phyloP scores from a whole-genome alignment of 441 rosid species.

The Populus hybrid region DNA sequence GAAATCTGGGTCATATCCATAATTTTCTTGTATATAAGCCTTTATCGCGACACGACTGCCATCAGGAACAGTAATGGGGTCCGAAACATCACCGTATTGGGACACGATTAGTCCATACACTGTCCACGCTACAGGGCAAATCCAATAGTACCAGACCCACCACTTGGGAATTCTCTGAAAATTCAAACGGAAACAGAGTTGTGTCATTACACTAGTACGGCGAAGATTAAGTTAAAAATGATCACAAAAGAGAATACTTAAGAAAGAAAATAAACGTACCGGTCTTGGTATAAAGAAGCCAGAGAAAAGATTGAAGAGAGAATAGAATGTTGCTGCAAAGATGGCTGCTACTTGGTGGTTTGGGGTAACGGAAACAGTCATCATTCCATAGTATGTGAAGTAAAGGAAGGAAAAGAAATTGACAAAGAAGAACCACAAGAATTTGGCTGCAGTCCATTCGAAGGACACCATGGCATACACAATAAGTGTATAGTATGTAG shows the following conservation, averaged over 20 bases:
- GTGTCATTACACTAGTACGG: neutral
- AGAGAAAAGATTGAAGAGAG: constrained; percentile 83
- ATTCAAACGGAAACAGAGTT: neutral
- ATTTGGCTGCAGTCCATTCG: constrained; percentile 74
- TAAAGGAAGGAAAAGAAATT: constrained; percentile 85
- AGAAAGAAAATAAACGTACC: constrained; percentile 31
- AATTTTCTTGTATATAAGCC: constrained; percentile 42
- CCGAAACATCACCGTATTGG: constrained; percentile 58
- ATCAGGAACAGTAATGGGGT: constrained; percentile 39
- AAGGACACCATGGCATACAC: constrained; percentile 84
- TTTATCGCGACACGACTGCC: constrained; percentile 19
- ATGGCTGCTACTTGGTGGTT: constrained; percentile 89
- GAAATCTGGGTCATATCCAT: constrained; percentile 57
- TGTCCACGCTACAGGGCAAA: constrained; percentile 84
- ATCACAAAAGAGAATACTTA: neutral
- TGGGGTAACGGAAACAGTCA: constrained; percentile 85
- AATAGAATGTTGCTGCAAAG: constrained; percentile 75
- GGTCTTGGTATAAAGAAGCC: constrained; percentile 95
- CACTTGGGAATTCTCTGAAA: constrained; percentile 80
- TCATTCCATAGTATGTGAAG: constrained; percentile 99
- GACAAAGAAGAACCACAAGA: constrained; percentile 86
- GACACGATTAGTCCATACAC: constrained; percentile 77
- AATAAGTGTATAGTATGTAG: constrained; percentile 61
- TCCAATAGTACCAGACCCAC: constrained; percentile 95
- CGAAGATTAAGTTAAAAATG: neutral